A percentile compares a stretch with the other conserved stretches of the same genome.
These are phyloP conservation scores for Tricholoma matsutake DNA, from an alignment of 768 basidiomycete species.

Conservation along the genomic window DNA sequence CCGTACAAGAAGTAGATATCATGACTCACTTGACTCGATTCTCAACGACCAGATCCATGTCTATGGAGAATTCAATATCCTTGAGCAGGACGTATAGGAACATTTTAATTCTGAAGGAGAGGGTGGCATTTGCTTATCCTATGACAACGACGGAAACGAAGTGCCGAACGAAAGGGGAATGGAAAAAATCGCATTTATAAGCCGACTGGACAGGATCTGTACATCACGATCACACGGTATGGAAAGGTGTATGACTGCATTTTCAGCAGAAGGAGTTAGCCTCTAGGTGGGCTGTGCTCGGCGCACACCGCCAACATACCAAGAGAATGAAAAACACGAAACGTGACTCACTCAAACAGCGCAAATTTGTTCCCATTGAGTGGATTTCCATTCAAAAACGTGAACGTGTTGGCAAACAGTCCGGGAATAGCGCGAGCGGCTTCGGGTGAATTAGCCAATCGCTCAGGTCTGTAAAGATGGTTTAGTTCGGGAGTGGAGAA, in stretches of 20 bases:
- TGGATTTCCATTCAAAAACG: conserved; percentile 53
- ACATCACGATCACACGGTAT: conserved; percentile 1
- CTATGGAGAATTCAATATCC: conserved; percentile 2
- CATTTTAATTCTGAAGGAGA: conserved; percentile 3
- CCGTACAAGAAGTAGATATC: conserved; percentile 1
- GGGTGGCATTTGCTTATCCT: background rate
- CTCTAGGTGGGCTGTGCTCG: background rate
- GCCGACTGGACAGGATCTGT: background rate
- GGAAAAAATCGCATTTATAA: conserved; percentile 1
- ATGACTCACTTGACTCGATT: conserved; percentile 2
- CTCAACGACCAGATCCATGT: background rate
- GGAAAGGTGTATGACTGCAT: background rate
- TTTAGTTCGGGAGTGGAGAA: background rate
- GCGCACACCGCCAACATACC: background rate
- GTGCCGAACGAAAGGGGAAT: background rate
- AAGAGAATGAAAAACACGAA: conserved; percentile 3
- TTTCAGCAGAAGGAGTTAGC: background rate
- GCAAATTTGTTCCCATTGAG: conserved; percentile 56
- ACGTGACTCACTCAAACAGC: conserved; percentile 51
- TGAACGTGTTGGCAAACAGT: conserved; percentile 50
- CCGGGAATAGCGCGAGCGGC: conserved; percentile 43
- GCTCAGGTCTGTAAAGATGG: conserved; percentile 41
- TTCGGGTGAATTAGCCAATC: conserved; percentile 43
- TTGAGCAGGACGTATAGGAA: background rate
- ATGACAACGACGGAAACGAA: background rate